Conservation (phyloP, 805 yeast genomes). For the Yamadazyma akitaensis region DNA sequence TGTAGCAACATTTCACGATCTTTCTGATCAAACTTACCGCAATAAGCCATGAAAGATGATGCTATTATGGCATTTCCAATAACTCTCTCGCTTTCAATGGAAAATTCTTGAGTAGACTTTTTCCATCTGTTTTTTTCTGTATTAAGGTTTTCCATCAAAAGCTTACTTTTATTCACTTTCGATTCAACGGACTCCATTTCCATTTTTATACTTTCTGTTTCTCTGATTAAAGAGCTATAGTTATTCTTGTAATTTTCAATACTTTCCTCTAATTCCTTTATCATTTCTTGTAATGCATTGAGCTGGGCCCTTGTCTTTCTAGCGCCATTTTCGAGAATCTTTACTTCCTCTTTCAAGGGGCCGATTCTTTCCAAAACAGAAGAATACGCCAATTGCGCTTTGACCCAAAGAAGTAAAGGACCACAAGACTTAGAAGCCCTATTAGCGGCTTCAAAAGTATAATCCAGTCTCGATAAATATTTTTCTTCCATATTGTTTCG, state of each 20-base stretch:
- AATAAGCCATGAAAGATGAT: conserved; percentile 59
- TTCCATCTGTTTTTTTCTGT: conserved; percentile 76
- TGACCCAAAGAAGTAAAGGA: conserved; percentile 83
- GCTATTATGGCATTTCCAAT: conserved; percentile 66
- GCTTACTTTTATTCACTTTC: conserved; percentile 60
- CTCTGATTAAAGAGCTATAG: conserved; percentile 75
- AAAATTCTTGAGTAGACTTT: conserved; percentile 51
- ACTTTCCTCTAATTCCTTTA: conserved; percentile 63
- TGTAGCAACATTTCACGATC: conserved; percentile 35
- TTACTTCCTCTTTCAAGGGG: conserved; percentile 70
- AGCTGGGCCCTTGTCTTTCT: conserved; percentile 63
- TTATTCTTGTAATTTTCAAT: conserved; percentile 64
- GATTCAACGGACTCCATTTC: conserved; percentile 63
- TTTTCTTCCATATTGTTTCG: conserved; percentile 53
- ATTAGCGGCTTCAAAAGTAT: conserved; percentile 68
- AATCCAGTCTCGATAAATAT: conserved; percentile 62
- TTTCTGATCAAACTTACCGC: conserved; percentile 55
- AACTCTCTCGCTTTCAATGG: conserved; percentile 40
- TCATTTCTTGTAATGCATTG: conserved; percentile 78
- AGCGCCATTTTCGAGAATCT: conserved; percentile 55
- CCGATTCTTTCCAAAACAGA: conserved; percentile 65
- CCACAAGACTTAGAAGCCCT: conserved; percentile 96
- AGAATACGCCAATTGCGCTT: conserved; percentile 82
- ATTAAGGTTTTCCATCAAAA: conserved; percentile 59
- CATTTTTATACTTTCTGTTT: conserved; percentile 67